Evolutionary conservation across 2,329 filamentous ascomycete species (phyloP).

Genomic region (Venturia nashicola): DNA sequence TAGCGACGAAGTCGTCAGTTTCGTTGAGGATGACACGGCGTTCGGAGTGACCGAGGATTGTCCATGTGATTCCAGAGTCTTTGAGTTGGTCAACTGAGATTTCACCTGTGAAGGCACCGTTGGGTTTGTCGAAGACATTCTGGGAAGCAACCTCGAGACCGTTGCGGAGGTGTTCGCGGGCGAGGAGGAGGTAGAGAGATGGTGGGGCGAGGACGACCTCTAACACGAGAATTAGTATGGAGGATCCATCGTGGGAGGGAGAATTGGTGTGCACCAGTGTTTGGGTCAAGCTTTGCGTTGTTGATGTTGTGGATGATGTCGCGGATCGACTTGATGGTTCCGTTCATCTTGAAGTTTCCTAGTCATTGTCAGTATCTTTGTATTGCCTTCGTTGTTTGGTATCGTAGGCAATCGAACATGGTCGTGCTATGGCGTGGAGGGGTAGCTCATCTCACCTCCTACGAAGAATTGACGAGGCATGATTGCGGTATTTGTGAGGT

Average conservation of each 20-base stretch:
- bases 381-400: background rate
- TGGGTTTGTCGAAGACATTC: slow-evolving; percentile 95
- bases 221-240: slow-evolving; percentile 22
- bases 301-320: slow-evolving; percentile 85
- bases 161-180: slow-evolving; percentile 63
- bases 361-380: background rate
- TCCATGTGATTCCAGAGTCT: slow-evolving; percentile 81
- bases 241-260: background rate
- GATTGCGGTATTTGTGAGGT: slow-evolving; percentile 9
- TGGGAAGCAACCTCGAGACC: slow-evolving; percentile 82
- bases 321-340: slow-evolving; percentile 78
- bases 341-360: slow-evolving; percentile 47
- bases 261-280: slow-evolving; percentile 46
- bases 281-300: slow-evolving; percentile 65
- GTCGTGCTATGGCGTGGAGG: background rate
- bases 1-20: slow-evolving; percentile 71
- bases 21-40: slow-evolving; percentile 83
- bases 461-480: slow-evolving; percentile 32
- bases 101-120: slow-evolving; percentile 94
- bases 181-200: slow-evolving; percentile 76
- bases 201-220: slow-evolving; percentile 95
- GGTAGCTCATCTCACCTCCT: slow-evolving; percentile 13
- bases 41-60: slow-evolving; percentile 89
- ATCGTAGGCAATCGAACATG: background rate
- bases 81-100: slow-evolving; percentile 85